Conservation (phyloP, 176 grass and related monocot species). For the Otatea glauca region DNA sequence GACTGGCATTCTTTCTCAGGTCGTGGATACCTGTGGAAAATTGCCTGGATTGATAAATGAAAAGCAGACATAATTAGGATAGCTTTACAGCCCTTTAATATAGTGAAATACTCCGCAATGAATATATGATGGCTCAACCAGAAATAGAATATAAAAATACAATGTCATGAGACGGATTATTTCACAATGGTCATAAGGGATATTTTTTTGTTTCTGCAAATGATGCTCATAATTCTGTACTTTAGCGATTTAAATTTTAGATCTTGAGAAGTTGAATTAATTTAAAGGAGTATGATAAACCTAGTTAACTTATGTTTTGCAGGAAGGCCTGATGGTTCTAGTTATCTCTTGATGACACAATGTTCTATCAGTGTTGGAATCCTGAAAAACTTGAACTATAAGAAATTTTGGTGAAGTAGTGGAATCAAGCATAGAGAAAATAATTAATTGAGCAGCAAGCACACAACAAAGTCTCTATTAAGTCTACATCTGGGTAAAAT, state of each 20-base stretch:
- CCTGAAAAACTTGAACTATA: neutral
- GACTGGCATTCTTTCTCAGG: conserved; percentile 91
- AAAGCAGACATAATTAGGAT: conserved; percentile 23
- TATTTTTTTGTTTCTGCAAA: neutral
- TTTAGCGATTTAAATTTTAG: neutral
- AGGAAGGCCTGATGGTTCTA: neutral
- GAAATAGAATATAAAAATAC: neutral
- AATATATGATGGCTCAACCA: neutral
- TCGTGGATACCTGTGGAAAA: conserved; percentile 86
- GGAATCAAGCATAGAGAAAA: conserved; percentile 2
- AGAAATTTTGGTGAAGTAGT: neutral
- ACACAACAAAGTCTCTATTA: neutral
- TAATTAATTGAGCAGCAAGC: conserved; percentile 19
- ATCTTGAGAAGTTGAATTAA: conserved; percentile 3
- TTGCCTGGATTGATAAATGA: conserved; percentile 55
- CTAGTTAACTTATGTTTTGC: neutral
- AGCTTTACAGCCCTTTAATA: conserved; percentile 14
- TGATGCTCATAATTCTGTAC: neutral
- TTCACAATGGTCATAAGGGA: neutral
- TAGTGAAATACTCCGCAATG: neutral
- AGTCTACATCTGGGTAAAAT: neutral
- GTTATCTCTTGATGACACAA: conserved; percentile 11
- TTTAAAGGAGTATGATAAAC: neutral
- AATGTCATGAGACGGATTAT: neutral
- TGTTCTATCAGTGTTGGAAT: neutral